Conservation (phyloP, 2,329 filamentous ascomycete genomes). For the Phymatotrichopsis omnivora region DNA sequence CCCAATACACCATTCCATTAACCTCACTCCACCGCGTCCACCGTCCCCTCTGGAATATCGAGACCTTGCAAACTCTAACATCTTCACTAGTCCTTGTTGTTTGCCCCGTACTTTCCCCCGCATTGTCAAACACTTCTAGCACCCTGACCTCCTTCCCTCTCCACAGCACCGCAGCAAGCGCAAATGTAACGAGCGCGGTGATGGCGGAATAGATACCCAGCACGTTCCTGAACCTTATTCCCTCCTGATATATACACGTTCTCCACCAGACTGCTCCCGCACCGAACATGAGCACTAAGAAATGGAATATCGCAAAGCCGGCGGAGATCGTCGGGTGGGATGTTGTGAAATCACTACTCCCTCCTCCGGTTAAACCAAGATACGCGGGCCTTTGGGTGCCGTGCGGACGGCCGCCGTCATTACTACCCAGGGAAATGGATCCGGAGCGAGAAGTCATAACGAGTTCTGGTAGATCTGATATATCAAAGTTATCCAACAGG, state of each 20-base stretch:
- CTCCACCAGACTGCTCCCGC: slow-evolving; percentile 58
- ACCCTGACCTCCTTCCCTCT: slow-evolving; percentile 50
- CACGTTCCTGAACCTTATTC: slow-evolving; percentile 54
- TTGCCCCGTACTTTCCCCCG: slow-evolving; percentile 2
- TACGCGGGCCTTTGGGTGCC: slow-evolving; percentile 18
- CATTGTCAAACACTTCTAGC: slow-evolving; percentile 15
- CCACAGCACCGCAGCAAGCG: slow-evolving; percentile 52
- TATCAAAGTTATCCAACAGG: slow-evolving; percentile 73
- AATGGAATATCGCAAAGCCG: slow-evolving; percentile 60
- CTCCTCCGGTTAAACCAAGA: slow-evolving; percentile 18
- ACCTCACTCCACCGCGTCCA: slow-evolving; percentile 24
- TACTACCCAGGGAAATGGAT: slow-evolving; percentile 36
- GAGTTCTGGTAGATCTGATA: slow-evolving; percentile 60
- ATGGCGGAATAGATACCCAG: slow-evolving; percentile 60
- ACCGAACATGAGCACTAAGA: slow-evolving; percentile 57
- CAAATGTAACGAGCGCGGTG: slow-evolving; percentile 52
- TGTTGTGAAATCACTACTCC: slow-evolving; percentile 47
- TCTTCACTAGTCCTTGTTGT: slow-evolving; percentile 6
- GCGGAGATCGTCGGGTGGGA: slow-evolving; percentile 64
- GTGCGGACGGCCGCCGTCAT: slow-evolving; percentile 36
- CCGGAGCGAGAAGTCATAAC: slow-evolving; percentile 51
- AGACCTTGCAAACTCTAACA: slow-evolving; percentile 13
- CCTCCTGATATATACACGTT: slow-evolving; percentile 53
- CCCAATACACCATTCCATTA: slow-evolving; percentile 17
- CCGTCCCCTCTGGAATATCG: slow-evolving; percentile 16